Conservation (phyloP, 345 rosid genomes). For the Salix dunnii region DNA sequence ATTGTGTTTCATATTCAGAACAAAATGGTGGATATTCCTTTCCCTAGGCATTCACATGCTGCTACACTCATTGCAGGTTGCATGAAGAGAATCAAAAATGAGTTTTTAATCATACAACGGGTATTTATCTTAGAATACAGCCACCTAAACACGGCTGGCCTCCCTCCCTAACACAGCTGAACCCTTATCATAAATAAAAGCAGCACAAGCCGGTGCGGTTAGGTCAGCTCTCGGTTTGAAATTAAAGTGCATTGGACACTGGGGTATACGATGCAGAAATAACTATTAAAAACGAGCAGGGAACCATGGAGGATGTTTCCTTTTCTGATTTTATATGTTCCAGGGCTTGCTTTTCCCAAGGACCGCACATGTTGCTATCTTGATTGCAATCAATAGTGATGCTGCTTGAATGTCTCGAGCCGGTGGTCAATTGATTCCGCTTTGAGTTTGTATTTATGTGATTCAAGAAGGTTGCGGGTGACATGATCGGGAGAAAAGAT, state of each 20-base stretch:
- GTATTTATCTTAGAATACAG: background rate
- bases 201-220: background rate
- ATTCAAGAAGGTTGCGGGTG: background rate
- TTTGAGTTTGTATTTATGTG: background rate
- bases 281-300: background rate
- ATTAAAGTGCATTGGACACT: background rate
- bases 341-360: background rate
- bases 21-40: background rate
- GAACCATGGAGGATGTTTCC: conserved; percentile 5
- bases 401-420: background rate
- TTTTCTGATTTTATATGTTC: background rate
- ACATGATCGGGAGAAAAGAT: background rate
- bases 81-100: background rate
- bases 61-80: background rate
- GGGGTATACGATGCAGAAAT: background rate
- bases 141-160: background rate
- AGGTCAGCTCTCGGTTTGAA: background rate
- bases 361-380: conserved; percentile 4
- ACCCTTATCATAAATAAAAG: background rate
- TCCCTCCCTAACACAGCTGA: background rate
- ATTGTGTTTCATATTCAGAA: conserved; percentile 4
- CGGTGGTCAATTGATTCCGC: background rate
- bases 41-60: conserved; percentile 7
- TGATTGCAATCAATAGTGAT: background rate
- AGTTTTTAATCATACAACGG: background rate